These are phyloP conservation scores for Ophiostoma angusticollis DNA, from an alignment of 2,329 filamentous ascomycete genomes.

Conservation along the genomic window DNA sequence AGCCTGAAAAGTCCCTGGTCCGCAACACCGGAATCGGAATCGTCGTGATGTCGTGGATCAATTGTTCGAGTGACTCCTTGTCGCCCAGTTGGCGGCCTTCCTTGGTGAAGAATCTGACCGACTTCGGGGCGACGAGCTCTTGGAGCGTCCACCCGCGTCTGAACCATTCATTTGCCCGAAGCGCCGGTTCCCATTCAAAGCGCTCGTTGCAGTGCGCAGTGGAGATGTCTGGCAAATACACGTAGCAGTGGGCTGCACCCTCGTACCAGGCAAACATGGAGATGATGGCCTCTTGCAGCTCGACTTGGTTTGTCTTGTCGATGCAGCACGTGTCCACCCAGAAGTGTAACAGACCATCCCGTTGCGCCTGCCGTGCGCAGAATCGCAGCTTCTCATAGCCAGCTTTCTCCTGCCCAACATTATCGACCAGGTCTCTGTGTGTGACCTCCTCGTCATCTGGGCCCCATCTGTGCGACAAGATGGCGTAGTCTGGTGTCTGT, in stretches of 20 bases:
- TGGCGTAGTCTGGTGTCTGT: conserved; percentile 6
- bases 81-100: not conserved
- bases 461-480: conserved; percentile 20
- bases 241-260: conserved; percentile 3
- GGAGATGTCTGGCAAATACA: conserved; percentile 8
- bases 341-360: conserved; percentile 1
- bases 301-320: conserved; percentile 5
- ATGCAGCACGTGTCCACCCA: conserved; percentile 14
- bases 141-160: conserved; percentile 1
- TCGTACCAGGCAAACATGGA: conserved; percentile 12
- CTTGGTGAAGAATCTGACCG: not conserved
- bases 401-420: not conserved
- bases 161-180: not conserved
- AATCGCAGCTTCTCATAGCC: conserved; percentile 10
- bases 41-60: conserved; percentile 1
- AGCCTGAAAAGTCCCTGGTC: conserved; percentile 5
- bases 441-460: conserved; percentile 9
- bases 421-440: conserved; percentile 9
- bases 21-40: not conserved
- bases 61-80: conserved; percentile 1
- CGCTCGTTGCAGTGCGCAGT: no score
- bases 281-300: conserved; percentile 8
- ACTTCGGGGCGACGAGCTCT: conserved; percentile 1
- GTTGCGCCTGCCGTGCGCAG: not conserved
- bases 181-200: not conserved